Base-by-base conservation (phyloP, 148 eudicot species). In the Chenopodium album region DNA sequence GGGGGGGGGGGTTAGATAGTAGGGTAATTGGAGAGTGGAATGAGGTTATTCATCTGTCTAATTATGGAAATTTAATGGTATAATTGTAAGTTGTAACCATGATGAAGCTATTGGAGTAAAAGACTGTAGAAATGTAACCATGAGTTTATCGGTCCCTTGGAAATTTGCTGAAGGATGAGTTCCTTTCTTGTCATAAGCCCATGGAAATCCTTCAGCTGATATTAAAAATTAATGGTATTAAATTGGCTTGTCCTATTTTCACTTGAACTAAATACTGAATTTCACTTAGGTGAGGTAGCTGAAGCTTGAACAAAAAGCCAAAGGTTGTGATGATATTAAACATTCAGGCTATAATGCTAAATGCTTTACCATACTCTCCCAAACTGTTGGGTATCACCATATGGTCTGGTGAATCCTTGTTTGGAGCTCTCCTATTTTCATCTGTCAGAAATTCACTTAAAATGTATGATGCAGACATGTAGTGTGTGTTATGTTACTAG, bases 351-450 rank as follows among this genome's bases (percentile, higher is more conserved):
- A 41, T 41, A 17, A 56, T 56, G 62, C 22, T 4, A 56, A 56
- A 13, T 56, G 17, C 6, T 4, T 14, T 56, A 16, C 62, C 19
- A 13, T 13, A 17, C 17, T 56, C 62, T 13, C 62, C 20, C 62
- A 56, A 56, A 56, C 37, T 29, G 75, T 63, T 52, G 73, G 72
- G 50, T 16, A 28, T 78, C 59, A 59, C 16, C 26, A 32, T 16
- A 67, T 11, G 63, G 71, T 3, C 4, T 28, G 63, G 47, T 26
- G n/a, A 29, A 28, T 50, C 46, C 26, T 48, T 13, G 32, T 32
- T 11, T 78, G 46, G 26, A 78, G 56, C 80, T 66, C 70, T 67
- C 11, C 16, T 29, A 68, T 78, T 50, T 46, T 78, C 23, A 54
- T 37, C 10, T 34, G 31, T n/a, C 11, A 20, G 50, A 44, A 52